Evolutionary conservation across 1,139 yeast genomes (phyloP).

Genomic region (Pichia sp.): DNA sequence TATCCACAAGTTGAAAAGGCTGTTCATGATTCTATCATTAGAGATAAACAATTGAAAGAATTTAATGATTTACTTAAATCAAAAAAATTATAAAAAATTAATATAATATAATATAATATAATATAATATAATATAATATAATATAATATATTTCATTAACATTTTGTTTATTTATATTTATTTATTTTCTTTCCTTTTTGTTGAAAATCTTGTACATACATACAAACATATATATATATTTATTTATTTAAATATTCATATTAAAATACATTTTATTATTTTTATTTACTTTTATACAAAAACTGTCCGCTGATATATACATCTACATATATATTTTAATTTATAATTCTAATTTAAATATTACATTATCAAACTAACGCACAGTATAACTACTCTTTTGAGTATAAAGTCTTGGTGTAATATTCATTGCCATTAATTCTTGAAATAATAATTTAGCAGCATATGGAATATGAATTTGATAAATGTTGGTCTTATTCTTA

Average conservation of each 20-base stretch:
- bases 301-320: no score
- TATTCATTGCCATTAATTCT: constrained; percentile 98
- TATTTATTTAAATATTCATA: no score
- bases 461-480: constrained; percentile 94
- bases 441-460: constrained; percentile 96
- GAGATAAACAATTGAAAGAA: constrained; percentile 29
- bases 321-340: no score
- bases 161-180: no score
- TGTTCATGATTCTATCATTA: constrained; percentile 34
- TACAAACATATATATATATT: no score
- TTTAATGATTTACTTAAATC: constrained; percentile 23
- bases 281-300: no score
- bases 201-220: no score
- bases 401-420: constrained; percentile 79
- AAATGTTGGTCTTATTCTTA: constrained; percentile 95
- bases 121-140: no score
- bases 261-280: no score
- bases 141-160: no score
- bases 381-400: constrained; percentile 33
- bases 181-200: no score
- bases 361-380: constrained; percentile 17
- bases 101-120: no score
- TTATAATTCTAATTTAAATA: not conserved
- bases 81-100: constrained; percentile 15
- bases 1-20: constrained; percentile 45